Conservation (phyloP, 768 basidiomycete genomes). For the Tricholomella constricta region DNA sequence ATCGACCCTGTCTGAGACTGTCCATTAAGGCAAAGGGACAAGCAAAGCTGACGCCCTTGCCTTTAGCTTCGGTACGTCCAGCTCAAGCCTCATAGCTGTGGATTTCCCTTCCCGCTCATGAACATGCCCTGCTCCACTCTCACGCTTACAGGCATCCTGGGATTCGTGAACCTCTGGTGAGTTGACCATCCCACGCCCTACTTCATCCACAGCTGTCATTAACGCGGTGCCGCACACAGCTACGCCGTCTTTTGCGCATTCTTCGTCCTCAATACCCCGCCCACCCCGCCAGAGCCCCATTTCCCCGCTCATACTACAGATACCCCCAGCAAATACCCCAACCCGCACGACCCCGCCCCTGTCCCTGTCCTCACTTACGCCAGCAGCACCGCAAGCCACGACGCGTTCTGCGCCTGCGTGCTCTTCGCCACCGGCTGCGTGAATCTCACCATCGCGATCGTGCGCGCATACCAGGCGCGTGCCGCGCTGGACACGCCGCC, state of each 20-base stretch:
- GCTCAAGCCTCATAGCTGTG: neutral
- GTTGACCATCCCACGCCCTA: neutral
- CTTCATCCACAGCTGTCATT: neutral
- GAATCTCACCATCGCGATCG: constrained; percentile 12
- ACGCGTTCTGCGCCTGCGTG: constrained; percentile 15
- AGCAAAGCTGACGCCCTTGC: neutral
- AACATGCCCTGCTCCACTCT: neutral
- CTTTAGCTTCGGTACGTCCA: neutral
- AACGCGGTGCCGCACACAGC: neutral
- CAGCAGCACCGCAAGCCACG: constrained; percentile 1
- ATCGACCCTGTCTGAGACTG: too few relatives aligned
- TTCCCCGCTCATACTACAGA: too few relatives aligned
- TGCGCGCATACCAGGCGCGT: constrained; percentile 1
- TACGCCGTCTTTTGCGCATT: constrained; percentile 14
- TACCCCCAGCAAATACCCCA: too few relatives aligned
- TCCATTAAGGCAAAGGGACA: too few relatives aligned
- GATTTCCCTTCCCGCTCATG: neutral
- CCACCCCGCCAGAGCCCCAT: too few relatives aligned
- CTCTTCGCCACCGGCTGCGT: constrained; percentile 15
- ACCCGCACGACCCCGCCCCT: too few relatives aligned
- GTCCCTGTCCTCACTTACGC: too few relatives aligned
- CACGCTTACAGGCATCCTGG: neutral
- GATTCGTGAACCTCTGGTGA: constrained; percentile 18
- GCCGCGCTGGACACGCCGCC: neutral
- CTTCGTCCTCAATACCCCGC: neutral